Conservation (phyloP, 495 filamentous ascomycete genomes). For the Lasiosphaeria ovina region DNA sequence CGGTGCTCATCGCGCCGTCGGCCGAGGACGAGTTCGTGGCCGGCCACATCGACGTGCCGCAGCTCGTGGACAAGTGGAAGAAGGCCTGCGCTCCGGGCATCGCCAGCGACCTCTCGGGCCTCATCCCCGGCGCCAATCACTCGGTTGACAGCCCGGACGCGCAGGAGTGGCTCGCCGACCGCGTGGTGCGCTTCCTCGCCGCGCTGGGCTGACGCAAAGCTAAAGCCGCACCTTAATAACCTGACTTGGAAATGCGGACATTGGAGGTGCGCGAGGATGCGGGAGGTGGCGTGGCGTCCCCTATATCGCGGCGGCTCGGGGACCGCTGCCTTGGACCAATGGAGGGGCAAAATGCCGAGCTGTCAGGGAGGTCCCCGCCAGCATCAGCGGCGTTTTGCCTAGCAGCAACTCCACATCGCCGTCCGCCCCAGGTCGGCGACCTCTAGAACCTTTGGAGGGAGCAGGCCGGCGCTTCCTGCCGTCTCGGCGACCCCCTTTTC, state of each 20-base stretch:
- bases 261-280: too few relatives aligned
- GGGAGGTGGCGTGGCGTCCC: too few relatives aligned
- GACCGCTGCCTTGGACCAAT: too few relatives aligned
- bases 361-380: too few relatives aligned
- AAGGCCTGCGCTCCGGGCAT: constrained; percentile 34
- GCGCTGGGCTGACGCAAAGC: constrained; percentile 19
- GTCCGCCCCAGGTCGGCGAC: constrained; percentile 8
- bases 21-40: constrained; percentile 73
- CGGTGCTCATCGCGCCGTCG: constrained; percentile 65
- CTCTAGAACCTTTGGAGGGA: not conserved
- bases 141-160: constrained; percentile 36
- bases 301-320: too few relatives aligned
- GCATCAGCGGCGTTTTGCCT: too few relatives aligned
- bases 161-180: constrained; percentile 37
- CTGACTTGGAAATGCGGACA: too few relatives aligned
- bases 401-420: not conserved
- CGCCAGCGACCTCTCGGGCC: constrained; percentile 38
- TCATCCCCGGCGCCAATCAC: constrained; percentile 45
- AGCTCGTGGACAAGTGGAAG: constrained; percentile 63
- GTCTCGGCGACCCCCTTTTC: not conserved
- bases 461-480: not conserved
- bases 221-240: not conserved
- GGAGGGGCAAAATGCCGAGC: too few relatives aligned
- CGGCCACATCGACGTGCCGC: constrained; percentile 57
- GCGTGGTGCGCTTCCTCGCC: constrained; percentile 38